Evolutionary conservation across 2,329 filamentous ascomycete species (phyloP).

Genomic region (Talaromyces rugulosus): DNA sequence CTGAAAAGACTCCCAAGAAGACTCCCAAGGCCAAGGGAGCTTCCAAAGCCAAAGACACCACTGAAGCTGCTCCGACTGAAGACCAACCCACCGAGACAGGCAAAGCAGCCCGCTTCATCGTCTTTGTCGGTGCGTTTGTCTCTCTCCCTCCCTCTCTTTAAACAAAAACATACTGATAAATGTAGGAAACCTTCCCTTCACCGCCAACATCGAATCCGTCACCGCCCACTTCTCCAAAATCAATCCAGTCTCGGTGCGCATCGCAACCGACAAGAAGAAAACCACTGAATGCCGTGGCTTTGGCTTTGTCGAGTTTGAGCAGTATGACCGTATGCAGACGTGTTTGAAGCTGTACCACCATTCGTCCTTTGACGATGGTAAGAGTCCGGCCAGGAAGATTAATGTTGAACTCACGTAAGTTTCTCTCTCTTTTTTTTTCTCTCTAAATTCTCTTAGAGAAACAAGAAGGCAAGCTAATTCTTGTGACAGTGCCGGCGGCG

Average conservation of each 20-base stretch:
- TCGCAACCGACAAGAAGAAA: constrained; percentile 63
- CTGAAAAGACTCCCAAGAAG: constrained; percentile 19
- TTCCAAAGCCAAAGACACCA: neutral
- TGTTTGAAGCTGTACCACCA: constrained; percentile 90
- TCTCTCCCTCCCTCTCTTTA: too few species aligned
- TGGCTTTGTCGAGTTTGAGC: constrained; percentile 84
- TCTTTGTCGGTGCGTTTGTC: constrained; percentile 62
- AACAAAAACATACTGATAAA: neutral
- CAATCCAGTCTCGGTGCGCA: constrained; percentile 65
- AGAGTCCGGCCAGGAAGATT: constrained; percentile 64
- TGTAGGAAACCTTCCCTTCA: constrained; percentile 81
- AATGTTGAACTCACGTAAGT: constrained; percentile 87
- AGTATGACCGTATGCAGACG: constrained; percentile 86
- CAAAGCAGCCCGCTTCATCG: constrained; percentile 62
- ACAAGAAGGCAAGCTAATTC: neutral
- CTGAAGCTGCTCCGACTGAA: constrained; percentile 7
- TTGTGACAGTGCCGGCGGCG: constrained; percentile 63
- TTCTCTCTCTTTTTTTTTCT: neutral
- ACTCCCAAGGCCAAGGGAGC: constrained; percentile 16
- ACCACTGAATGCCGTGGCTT: constrained; percentile 66
- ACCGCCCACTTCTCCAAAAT: constrained; percentile 73
- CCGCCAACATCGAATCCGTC: constrained; percentile 67
- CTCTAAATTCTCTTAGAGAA: neutral
- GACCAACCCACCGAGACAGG: constrained; percentile 9
- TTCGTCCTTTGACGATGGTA: constrained; percentile 62